Base-by-base conservation (phyloP, 345 rosid species). In the Populus ilicifolia region DNA sequence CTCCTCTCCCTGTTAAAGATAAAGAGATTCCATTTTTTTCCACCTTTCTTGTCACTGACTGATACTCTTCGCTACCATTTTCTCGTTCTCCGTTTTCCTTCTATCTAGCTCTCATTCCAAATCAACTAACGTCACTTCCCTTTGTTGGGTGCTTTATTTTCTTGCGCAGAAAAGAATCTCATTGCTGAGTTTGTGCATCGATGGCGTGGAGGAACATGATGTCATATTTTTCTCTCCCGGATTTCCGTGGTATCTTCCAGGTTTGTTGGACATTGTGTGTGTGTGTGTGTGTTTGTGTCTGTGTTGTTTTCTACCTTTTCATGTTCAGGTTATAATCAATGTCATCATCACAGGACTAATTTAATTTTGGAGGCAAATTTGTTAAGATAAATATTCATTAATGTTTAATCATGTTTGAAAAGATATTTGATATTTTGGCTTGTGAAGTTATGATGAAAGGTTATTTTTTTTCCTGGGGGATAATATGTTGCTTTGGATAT, bases 181-280 rank as follows among this genome's bases (percentile, higher is more conserved):
- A 4, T 9, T 11, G 9, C 64, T 21, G 35, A 16, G 41, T 21
- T 39, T 59, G 41, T 2, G 44, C 46, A 62, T 71, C 67, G 25
- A 78, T 78, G 81, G 68, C 73, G 54, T 67, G 77, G 81, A 73
- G 27, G 68, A 78, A 67, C 16, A 10, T 78, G 20, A 5, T 78
- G 10, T 78, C 80, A 6, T 2, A 18, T 67, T 39, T 67, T 67
- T 67, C 76, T 54, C 14, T 72, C n/a, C 76, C 21, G 27, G 54
- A 72, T 25, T 21, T 78, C 43, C 43, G 3, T 6, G 33, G 35
- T n/a, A 3, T 78, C 44, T 78, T 78, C n/a, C 81, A 78, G 81
- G 81, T 78, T 48, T 16, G 75, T 25, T 13, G 20, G 7, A 17
- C 21, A 16, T 50, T 20, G 12, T 23, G 25, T 5, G 21, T 33